Base-by-base conservation (phyloP, 768 basidiomycete species). In the Suillus luteus region DNA sequence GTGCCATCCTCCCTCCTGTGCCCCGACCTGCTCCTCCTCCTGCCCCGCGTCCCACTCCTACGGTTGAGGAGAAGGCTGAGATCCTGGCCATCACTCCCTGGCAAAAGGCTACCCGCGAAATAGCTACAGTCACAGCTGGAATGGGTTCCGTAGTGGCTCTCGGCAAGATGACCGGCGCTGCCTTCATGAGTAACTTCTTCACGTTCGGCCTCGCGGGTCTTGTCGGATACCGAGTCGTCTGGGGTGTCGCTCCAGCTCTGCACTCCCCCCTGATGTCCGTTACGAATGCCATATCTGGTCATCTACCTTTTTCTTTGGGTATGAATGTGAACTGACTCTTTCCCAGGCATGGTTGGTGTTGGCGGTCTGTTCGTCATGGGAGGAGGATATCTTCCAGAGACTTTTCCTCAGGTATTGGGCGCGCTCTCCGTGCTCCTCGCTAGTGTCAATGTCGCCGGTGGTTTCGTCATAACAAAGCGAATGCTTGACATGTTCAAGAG, bases 401-500 rank as follows among this genome's bases (percentile, higher is more conserved):
- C 93, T 1, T 78, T 92, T 65, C 88, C 93, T 58, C 93, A 95
- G 76, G 78, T 80, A 14, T 79, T 95, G 15, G 93, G 92, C 64
- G 91, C 93, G 3, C 64, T 89, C 15, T 91, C 93, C 15, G 93
- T 95, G n/a, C 83, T 95, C 59, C 78, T 95, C 38, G 93, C 93
- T 27, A 91, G 91, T 64, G 85, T 95, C 64, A 95, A 95, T 70
- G 92, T 95, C 60, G 86, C 90, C 41, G 93, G 93, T 59, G 93
- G 93, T 51, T 95, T 94, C 69, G 87, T 93, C 44, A 89, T 95
- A 69, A 94, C 92, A 27, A 93, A 93, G 75, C 88, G 93, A 49
- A 95, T 95, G 93, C 79, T 95, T 65, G 92, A 95, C 71, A 93
- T 95, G 89, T 95, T 95, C 76, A 92, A 91, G 77, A 87, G 93